Percentiles rank a stretch among this genome's conserved stretches.
Conservation (phyloP, 164 flowering plant species). For the Litsea cubeba region DNA sequence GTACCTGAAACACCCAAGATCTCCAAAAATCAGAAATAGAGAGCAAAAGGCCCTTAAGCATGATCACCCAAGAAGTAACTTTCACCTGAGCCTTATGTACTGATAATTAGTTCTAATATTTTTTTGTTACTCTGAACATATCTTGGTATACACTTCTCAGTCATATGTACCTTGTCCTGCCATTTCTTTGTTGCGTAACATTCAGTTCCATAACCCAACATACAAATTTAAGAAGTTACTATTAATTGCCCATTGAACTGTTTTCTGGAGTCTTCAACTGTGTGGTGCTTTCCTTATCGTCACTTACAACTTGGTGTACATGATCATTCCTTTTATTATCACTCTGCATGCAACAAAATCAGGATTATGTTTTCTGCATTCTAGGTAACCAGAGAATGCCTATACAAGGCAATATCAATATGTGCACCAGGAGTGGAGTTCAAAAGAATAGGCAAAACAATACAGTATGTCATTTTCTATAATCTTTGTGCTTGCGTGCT, state of each 20-base stretch:
- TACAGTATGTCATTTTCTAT: slow-evolving; percentile 59
- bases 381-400: slow-evolving; percentile 92
- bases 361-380: neutral
- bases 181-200: neutral
- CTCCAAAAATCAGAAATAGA: too few relatives aligned
- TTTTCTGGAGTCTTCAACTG: neutral
- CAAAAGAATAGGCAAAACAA: slow-evolving; percentile 81
- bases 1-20: too few relatives aligned
- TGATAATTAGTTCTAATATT: too few relatives aligned
- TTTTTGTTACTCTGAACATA: neutral
- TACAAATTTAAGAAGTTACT: neutral
- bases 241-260: neutral
- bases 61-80: too few relatives aligned
- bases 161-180: neutral
- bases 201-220: neutral
- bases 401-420: slow-evolving; percentile 76
- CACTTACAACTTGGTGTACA: neutral
- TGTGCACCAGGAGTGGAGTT: slow-evolving; percentile 86
- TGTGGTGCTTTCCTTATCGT: neutral
- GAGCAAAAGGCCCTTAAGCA: too few relatives aligned
- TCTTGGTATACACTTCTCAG: neutral
- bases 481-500: neutral
- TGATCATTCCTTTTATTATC: neutral
- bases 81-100: too few relatives aligned
- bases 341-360: neutral